Evolutionary conservation across 2,329 filamentous ascomycete species (phyloP).

Genomic region (Curvularia hawaiiensis): DNA sequence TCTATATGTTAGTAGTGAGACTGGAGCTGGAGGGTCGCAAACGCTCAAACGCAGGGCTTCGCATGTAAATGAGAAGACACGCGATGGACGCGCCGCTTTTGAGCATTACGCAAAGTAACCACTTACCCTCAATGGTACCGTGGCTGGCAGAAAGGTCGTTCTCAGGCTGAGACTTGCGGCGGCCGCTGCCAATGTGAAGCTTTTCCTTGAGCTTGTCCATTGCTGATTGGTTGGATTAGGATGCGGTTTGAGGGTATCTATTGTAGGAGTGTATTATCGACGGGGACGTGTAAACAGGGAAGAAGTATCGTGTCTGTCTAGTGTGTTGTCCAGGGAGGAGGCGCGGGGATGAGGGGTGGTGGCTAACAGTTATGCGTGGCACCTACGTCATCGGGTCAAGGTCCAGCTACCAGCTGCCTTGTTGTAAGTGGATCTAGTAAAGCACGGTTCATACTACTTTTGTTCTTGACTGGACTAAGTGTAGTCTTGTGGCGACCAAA

Average conservation of each 20-base stretch:
- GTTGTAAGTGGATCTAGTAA: slow-evolving; percentile 14
- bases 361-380: slow-evolving; percentile 20
- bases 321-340: slow-evolving; percentile 10
- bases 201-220: slow-evolving; percentile 47
- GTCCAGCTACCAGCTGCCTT: slow-evolving; percentile 16
- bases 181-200: slow-evolving; percentile 40
- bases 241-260: slow-evolving; percentile 1
- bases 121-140: slow-evolving; percentile 26
- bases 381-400: slow-evolving; percentile 22
- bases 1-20: slow-evolving; percentile 1
- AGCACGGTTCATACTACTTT: slow-evolving; percentile 11
- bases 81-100: not conserved
- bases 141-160: slow-evolving; percentile 21
- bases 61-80: not conserved
- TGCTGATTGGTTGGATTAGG: slow-evolving; percentile 10
- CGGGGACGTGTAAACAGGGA: not conserved
- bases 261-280: slow-evolving; percentile 1
- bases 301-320: slow-evolving; percentile 11
- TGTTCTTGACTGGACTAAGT: slow-evolving; percentile 2
- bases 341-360: slow-evolving; percentile 20
- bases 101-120: not conserved
- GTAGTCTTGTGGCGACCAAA: slow-evolving; percentile 2
- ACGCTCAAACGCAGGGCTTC: not conserved
- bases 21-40: not conserved
- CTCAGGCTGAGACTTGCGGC: slow-evolving; percentile 40